phyloP scores from a whole-genome alignment of 2,329 filamentous ascomycete genomes.

The Venturia oleaginea region DNA sequence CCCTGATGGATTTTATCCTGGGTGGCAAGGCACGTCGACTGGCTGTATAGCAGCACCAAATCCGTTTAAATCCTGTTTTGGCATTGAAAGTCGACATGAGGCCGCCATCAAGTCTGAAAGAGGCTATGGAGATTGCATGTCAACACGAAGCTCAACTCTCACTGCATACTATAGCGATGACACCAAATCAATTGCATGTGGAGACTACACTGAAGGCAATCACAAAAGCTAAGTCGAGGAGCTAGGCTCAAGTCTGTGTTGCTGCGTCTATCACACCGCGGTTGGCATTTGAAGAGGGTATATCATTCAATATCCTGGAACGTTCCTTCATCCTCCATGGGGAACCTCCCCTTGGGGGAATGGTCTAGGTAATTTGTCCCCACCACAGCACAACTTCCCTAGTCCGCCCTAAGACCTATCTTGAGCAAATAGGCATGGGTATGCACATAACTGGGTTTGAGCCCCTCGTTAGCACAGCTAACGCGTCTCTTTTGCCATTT shows the following conservation, averaged over 20 bases:
- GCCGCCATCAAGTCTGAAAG: not conserved
- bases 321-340: not conserved
- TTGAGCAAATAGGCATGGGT: not conserved
- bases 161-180: not conserved
- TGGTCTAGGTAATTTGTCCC: not conserved
- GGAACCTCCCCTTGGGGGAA: not conserved
- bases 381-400: not conserved
- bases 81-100: not conserved
- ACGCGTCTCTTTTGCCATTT: not conserved
- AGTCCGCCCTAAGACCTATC: not conserved
- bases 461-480: not conserved
- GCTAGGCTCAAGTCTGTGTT: not conserved
- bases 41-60: too few species aligned
- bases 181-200: not conserved
- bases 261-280: not conserved
- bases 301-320: not conserved
- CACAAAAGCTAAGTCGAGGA: not conserved
- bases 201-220: not conserved
- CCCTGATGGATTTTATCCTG: too few species aligned
- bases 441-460: not conserved
- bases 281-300: not conserved
- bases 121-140: not conserved
- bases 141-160: not conserved
- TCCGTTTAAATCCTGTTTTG: not conserved
- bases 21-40: too few species aligned